Conservation (phyloP, 176 grass and related monocot genomes). For the Avena atlantica region DNA sequence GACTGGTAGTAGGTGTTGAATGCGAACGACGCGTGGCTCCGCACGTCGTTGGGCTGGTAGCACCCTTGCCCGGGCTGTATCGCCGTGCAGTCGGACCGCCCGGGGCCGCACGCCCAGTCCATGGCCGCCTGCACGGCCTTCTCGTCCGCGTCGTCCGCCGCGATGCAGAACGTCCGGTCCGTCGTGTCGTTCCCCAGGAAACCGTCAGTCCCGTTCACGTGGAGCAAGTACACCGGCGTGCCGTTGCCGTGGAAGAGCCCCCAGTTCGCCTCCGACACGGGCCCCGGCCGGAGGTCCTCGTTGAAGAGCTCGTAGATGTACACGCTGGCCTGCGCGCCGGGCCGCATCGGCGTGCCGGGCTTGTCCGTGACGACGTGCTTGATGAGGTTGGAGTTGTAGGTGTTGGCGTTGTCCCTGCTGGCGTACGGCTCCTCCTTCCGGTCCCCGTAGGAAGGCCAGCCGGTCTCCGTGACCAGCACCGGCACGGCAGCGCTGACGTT, state of each 20-base stretch:
- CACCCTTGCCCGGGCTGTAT: conserved; percentile 85
- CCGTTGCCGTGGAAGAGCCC: conserved; percentile 97
- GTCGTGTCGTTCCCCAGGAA: conserved; percentile 95
- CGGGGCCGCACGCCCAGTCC: conserved; percentile 96
- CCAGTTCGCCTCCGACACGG: conserved; percentile 88
- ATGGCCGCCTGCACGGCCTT: conserved; percentile 92
- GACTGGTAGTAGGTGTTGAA: conserved; percentile 92
- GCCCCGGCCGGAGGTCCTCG: conserved; percentile 87
- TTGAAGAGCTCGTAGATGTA: conserved; percentile 99
- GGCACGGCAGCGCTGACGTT: conserved; percentile 47
- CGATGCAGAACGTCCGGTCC: conserved; percentile 85
- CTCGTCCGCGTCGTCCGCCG: conserved; percentile 74
- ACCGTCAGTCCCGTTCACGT: conserved; percentile 67
- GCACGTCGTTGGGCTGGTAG: conserved; percentile 79
- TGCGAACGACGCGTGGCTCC: conserved; percentile 83
- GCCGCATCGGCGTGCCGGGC: conserved; percentile 84
- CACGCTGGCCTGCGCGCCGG: conserved; percentile 61
- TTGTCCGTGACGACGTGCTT: conserved; percentile 72
- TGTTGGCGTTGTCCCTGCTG: conserved; percentile 71
- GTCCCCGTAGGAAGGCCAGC: conserved; percentile 91
- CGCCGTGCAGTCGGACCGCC: conserved; percentile 80
- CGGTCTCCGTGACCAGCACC: conserved; percentile 86
- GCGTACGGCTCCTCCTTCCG: conserved; percentile 73
- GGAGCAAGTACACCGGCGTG: conserved; percentile 85
- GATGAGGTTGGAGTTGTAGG: conserved; percentile 91